phyloP scores from a whole-genome alignment of 106 monocot species.

The Apostasia ramifera region DNA sequence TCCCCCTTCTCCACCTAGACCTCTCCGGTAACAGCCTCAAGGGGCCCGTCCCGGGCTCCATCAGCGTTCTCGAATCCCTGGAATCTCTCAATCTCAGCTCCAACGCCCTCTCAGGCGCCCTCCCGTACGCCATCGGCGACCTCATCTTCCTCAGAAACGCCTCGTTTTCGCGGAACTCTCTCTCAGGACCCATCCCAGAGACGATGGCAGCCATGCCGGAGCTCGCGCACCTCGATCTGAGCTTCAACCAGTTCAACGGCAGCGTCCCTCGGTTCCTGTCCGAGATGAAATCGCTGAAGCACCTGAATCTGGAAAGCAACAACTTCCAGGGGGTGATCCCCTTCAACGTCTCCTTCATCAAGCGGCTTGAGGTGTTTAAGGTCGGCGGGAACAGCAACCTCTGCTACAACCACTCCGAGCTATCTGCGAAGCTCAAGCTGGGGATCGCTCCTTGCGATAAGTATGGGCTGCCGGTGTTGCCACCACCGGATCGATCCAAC shows the following conservation, averaged over 20 bases:
- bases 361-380: conserved; percentile 46
- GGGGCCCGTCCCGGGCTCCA: conserved; percentile 11
- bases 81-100: conserved; percentile 1
- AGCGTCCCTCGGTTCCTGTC: conserved; percentile 52
- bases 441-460: conserved; percentile 75
- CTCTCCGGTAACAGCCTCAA: conserved; percentile 5
- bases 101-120: conserved; percentile 4
- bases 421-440: conserved; percentile 61
- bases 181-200: conserved; percentile 62
- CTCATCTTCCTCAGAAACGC: conserved; percentile 35
- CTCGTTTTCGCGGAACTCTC: conserved; percentile 41
- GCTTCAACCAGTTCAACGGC: conserved; percentile 76
- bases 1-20: conserved; percentile 42
- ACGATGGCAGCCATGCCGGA: conserved; percentile 37
- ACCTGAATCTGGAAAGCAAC: conserved; percentile 68
- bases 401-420: conserved; percentile 62
- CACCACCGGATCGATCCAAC: conserved; percentile 30
- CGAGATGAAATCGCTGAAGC: conserved; percentile 43
- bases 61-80: conserved; percentile 12
- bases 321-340: conserved; percentile 72
- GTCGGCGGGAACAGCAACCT: conserved; percentile 65
- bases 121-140: conserved; percentile 61
- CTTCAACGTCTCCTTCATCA: conserved; percentile 62
- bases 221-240: conserved; percentile 65
- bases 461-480: conserved; percentile 61